These are phyloP conservation scores for Cordyceps javanica DNA, from an alignment of 2,329 filamentous ascomycete species.

Conservation along the genomic window DNA sequence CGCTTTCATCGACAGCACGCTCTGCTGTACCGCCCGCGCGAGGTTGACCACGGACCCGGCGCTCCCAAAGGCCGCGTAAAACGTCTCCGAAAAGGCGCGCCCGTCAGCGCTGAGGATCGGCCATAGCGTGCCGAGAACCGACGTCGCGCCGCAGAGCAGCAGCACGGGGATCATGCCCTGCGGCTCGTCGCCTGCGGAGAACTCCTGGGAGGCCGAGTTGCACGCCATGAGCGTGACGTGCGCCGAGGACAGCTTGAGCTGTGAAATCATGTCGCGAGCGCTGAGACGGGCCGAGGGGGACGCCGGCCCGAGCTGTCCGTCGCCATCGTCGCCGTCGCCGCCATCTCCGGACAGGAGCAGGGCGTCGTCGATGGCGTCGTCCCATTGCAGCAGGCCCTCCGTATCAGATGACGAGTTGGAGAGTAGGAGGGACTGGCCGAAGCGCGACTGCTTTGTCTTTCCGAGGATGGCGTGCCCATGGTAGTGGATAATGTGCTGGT, in stretches of 20 bases:
- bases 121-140: slow-evolving; percentile 5
- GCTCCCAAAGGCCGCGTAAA: not conserved
- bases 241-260: not conserved
- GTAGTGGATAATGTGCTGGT: slow-evolving; percentile 6
- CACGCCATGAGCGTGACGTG: slow-evolving; percentile 5
- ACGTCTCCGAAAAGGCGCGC: not conserved
- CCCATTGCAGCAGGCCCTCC: not conserved
- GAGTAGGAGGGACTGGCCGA: not conserved
- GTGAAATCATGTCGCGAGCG: slow-evolving; percentile 1
- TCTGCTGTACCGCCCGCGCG: not conserved
- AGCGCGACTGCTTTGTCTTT: not conserved
- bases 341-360: not conserved
- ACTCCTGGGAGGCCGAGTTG: slow-evolving; percentile 5
- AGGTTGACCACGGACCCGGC: not conserved
- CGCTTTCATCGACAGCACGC: not conserved
- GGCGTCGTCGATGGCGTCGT: not conserved
- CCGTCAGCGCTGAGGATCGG: slow-evolving; percentile 1
- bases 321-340: not conserved
- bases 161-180: slow-evolving; percentile 5
- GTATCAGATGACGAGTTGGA: not conserved
- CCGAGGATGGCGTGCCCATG: not conserved
- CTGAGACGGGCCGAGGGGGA: not conserved
- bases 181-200: slow-evolving; percentile 5
- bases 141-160: slow-evolving; percentile 3
- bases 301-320: not conserved